Evolutionary conservation across 192 early-diverging fungal species (phyloP).

Genomic region (Dimargaris cristalligena): DNA sequence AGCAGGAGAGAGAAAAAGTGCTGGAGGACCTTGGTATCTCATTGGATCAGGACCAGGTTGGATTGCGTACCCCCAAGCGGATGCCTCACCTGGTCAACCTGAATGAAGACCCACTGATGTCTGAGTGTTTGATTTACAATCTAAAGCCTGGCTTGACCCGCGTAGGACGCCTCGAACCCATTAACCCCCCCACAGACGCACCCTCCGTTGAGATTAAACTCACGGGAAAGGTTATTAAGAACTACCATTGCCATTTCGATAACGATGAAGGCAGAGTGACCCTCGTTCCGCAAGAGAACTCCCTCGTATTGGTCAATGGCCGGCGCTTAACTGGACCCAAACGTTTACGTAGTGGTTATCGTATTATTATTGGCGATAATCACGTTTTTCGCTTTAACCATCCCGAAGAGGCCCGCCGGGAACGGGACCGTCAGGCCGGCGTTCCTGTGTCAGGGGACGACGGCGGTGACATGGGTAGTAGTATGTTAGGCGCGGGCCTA

Average conservation of each 20-base stretch:
- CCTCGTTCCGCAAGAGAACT: constrained; percentile 36
- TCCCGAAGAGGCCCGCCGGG: constrained; percentile 58
- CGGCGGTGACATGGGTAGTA: too few species aligned
- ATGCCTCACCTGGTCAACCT: constrained; percentile 78
- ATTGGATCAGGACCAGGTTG: constrained; percentile 49
- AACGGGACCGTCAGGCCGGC: constrained; percentile 26
- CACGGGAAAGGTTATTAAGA: constrained; percentile 37
- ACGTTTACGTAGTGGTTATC: constrained; percentile 48
- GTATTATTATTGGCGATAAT: constrained; percentile 61
- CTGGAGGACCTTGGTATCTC: constrained; percentile 65
- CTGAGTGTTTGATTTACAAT: constrained; percentile 80
- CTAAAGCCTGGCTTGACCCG: constrained; percentile 52
- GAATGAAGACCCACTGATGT: constrained; percentile 77
- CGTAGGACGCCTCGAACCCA: constrained; percentile 38
- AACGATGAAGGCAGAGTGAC: constrained; percentile 39
- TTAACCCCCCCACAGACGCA: neutral
- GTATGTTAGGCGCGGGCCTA: neutral
- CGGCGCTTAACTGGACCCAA: constrained; percentile 36
- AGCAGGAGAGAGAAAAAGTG: constrained; percentile 49
- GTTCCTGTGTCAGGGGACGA: too few species aligned
- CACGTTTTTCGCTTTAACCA: constrained; percentile 78
- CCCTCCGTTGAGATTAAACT: constrained; percentile 33
- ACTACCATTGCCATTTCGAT: constrained; percentile 57
- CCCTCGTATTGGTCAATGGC: constrained; percentile 65
- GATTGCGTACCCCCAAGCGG: constrained; percentile 56